Conservation (phyloP, 352 stramenopile genomes). For the Phytophthora brassicae region DNA sequence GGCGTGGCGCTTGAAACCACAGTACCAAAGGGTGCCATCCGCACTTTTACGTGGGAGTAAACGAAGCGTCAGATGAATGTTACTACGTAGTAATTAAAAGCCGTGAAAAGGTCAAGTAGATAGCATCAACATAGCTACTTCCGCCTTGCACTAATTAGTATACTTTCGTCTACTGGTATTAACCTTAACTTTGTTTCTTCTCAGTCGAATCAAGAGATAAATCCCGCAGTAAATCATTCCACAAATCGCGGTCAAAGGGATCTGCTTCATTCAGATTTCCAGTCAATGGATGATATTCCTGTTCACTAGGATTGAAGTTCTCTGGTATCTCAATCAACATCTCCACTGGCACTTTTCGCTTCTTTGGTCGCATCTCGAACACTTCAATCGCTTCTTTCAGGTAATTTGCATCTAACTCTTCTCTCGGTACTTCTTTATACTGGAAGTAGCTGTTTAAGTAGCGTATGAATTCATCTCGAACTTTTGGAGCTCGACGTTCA, state of each 20-base stretch:
- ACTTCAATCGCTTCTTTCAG: constrained; percentile 79
- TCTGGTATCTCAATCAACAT: constrained; percentile 57
- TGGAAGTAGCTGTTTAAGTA: constrained; percentile 74
- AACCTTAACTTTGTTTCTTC: constrained; percentile 15
- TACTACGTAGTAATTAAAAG: too few relatives aligned
- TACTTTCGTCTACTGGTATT: background rate
- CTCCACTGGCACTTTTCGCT: constrained; percentile 66
- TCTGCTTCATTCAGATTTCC: constrained; percentile 31
- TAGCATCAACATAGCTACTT: constrained; percentile 7
- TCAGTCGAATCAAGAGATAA: constrained; percentile 28
- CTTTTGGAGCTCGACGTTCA: constrained; percentile 60
- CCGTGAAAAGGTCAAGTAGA: background rate
- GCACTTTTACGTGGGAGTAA: constrained; percentile 75
- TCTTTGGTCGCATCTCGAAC: constrained; percentile 78
- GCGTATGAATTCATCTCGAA: constrained; percentile 67
- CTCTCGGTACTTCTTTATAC: constrained; percentile 65
- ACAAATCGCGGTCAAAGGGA: constrained; percentile 68
- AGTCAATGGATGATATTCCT: constrained; percentile 54
- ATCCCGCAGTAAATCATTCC: constrained; percentile 61
- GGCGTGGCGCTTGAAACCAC: constrained; percentile 49
- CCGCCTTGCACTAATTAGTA: constrained; percentile 6
- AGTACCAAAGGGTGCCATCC: constrained; percentile 62
- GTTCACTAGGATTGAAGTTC: constrained; percentile 23
- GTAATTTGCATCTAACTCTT: constrained; percentile 62
- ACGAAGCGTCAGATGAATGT: too few relatives aligned